Evolutionary conservation across 2,329 filamentous ascomycete species (phyloP).

Genomic region (Neonectria hederae): DNA sequence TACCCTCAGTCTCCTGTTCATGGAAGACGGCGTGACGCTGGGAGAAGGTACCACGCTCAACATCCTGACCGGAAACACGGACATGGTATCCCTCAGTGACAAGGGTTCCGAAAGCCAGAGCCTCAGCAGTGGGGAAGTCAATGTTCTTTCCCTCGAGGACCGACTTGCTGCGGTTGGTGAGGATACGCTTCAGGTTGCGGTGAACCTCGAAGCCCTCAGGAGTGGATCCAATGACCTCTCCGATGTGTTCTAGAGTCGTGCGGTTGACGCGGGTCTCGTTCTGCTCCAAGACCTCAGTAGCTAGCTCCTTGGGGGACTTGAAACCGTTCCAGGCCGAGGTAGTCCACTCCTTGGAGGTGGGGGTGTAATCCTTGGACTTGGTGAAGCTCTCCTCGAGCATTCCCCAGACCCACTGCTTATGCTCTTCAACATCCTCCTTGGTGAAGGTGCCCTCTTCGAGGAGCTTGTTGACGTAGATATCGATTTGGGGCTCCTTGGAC

Average conservation of each 20-base stretch:
- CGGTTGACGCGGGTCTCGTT: slow-evolving; percentile 82
- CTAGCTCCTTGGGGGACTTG: slow-evolving; percentile 98
- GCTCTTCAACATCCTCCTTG: slow-evolving; percentile 97
- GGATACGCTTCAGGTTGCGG: slow-evolving; percentile 96
- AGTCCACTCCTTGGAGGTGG: slow-evolving; percentile 96
- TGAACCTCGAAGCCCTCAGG: slow-evolving; percentile 91
- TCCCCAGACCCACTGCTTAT: slow-evolving; percentile 99
- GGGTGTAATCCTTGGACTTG: slow-evolving; percentile 97
- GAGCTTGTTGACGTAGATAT: slow-evolving; percentile 92
- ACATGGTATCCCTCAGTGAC: slow-evolving; percentile 96
- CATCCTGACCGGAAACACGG: slow-evolving; percentile 97
- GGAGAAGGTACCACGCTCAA: slow-evolving; percentile 99
- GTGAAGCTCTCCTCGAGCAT: slow-evolving; percentile 98
- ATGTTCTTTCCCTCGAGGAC: slow-evolving; percentile 93
- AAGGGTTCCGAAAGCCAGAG: slow-evolving; percentile 90
- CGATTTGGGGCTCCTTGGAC: slow-evolving; percentile 83
- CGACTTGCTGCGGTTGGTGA: slow-evolving; percentile 88
- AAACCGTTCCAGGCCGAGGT: slow-evolving; percentile 99
- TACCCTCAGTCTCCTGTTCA: slow-evolving; percentile 93
- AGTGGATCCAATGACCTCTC: slow-evolving; percentile 77
- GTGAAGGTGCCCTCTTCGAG: slow-evolving; percentile 93
- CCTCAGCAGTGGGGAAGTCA: slow-evolving; percentile 97
- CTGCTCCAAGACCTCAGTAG: slow-evolving; percentile 92
- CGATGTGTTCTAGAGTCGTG: slow-evolving; percentile 82
- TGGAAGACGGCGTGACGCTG: slow-evolving; percentile 97